Conservation (phyloP, 1,284 basidiomycete species). For the Boletellus deceptivus region DNA sequence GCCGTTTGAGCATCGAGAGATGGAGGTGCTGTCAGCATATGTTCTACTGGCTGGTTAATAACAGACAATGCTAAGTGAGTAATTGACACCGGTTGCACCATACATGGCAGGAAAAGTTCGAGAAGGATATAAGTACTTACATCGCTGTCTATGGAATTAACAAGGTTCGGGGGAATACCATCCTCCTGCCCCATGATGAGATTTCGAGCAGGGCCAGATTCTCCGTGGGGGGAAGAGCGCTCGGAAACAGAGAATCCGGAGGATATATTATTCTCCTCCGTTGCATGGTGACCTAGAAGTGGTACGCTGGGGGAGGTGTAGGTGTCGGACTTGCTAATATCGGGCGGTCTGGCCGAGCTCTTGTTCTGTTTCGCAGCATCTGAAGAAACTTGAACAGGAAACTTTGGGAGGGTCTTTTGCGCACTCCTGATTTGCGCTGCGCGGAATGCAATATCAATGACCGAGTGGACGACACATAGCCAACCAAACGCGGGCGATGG, state of each 20-base stretch:
- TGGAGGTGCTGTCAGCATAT: background rate
- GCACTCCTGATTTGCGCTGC: conserved; percentile 55
- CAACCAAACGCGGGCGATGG: conserved; percentile 68
- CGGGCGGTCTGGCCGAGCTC: too few species aligned
- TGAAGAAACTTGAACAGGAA: background rate
- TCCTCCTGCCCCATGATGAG: background rate
- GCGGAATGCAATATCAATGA: conserved; percentile 57
- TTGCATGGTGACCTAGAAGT: background rate
- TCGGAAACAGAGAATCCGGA: background rate
- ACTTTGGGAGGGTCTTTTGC: conserved; percentile 35
- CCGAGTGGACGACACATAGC: conserved; percentile 61
- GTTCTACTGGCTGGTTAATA: conserved; percentile 12
- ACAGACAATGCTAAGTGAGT: background rate
- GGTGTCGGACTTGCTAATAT: background rate
- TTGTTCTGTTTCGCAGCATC: background rate
- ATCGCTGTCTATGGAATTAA: background rate
- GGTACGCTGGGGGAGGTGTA: background rate
- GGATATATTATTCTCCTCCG: background rate
- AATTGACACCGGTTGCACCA: background rate
- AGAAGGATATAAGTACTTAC: conserved; percentile 8
- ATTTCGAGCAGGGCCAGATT: background rate
- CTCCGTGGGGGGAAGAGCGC: background rate
- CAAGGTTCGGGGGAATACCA: background rate
- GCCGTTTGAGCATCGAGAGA: background rate
- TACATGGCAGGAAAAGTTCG: background rate